Conservation (phyloP, 495 filamentous ascomycete genomes). For the Penicillium ucsense region DNA sequence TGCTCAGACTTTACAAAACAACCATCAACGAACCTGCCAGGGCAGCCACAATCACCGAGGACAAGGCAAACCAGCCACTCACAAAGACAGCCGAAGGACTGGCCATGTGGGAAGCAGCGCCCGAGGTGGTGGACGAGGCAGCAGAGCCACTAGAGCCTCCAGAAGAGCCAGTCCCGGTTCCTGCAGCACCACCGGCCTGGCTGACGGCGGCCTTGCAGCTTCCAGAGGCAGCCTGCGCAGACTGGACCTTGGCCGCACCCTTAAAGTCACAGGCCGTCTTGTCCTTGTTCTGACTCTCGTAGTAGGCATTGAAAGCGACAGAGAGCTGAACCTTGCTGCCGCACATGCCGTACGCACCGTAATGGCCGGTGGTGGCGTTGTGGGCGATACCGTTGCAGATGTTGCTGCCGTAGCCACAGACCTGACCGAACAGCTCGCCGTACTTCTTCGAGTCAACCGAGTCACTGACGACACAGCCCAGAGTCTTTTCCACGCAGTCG, state of each 20-base stretch:
- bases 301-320: slow-evolving; percentile 74
- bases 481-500: slow-evolving; percentile 68
- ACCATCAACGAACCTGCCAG: slow-evolving; percentile 62
- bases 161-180: slow-evolving; percentile 53
- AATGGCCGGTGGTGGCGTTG: slow-evolving; percentile 61
- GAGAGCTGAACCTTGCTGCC: slow-evolving; percentile 62
- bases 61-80: slow-evolving; percentile 7
- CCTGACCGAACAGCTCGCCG: slow-evolving; percentile 56
- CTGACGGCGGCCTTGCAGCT: slow-evolving; percentile 44
- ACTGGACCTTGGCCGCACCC: slow-evolving; percentile 48
- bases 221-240: slow-evolving; percentile 37
- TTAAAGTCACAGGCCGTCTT: slow-evolving; percentile 67
- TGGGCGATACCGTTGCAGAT: slow-evolving; percentile 63
- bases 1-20: slow-evolving; percentile 16
- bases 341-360: slow-evolving; percentile 85
- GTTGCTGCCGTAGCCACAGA: slow-evolving; percentile 49
- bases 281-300: slow-evolving; percentile 39
- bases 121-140: slow-evolving; percentile 17
- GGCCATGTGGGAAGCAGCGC: slow-evolving; percentile 26
- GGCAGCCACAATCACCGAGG: slow-evolving; percentile 57
- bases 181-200: slow-evolving; percentile 51
- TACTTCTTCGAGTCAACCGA: slow-evolving; percentile 42
- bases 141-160: slow-evolving; percentile 25
- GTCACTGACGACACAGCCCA: slow-evolving; percentile 56
- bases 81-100: slow-evolving; percentile 3